Evolutionary conservation across 306 rosid genomes (phyloP).

Genomic region (Adenanthera pavonina): DNA sequence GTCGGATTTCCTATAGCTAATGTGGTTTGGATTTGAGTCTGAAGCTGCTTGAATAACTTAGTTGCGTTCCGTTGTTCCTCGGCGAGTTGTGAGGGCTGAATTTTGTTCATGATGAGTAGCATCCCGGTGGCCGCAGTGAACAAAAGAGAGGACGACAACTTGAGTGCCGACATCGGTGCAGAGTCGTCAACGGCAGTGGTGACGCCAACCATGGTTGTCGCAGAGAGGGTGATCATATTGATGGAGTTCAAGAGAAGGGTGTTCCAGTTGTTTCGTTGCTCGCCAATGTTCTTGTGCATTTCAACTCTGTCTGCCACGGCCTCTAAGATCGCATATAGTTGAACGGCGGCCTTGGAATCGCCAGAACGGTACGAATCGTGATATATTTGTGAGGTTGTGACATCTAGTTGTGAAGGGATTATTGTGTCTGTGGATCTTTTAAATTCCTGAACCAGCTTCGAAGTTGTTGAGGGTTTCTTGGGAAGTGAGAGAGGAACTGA

Average conservation of each 20-base stretch:
- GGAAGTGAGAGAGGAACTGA: slow-evolving; percentile 32
- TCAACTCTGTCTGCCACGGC: slow-evolving; percentile 54
- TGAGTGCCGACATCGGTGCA: slow-evolving; percentile 15
- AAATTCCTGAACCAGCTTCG: slow-evolving; percentile 33
- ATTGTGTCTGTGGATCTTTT: slow-evolving; percentile 12
- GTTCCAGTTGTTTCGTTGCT: slow-evolving; percentile 40
- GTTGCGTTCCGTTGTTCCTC: not conserved
- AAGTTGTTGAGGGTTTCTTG: not conserved
- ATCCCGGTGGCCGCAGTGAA: slow-evolving; percentile 63
- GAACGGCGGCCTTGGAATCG: slow-evolving; percentile 5
- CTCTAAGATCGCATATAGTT: slow-evolving; percentile 55
- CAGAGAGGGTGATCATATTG: slow-evolving; percentile 35
- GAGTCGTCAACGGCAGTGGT: slow-evolving; percentile 12
- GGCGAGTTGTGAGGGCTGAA: not conserved
- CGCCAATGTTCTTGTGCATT: slow-evolving; percentile 24
- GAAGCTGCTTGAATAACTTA: not conserved
- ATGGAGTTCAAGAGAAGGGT: slow-evolving; percentile 17
- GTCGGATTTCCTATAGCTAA: slow-evolving; percentile 38
- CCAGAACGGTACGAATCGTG: not conserved
- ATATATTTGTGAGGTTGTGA: not conserved
- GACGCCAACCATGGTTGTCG: slow-evolving; percentile 34
- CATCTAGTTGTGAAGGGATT: slow-evolving; percentile 22
- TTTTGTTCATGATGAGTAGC: slow-evolving; percentile 31
- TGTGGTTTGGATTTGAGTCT: slow-evolving; percentile 39
- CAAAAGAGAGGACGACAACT: slow-evolving; percentile 50